These are phyloP conservation scores for Lachancea fermentati DNA, from an alignment of 805 yeast species.

Conservation along the genomic window DNA sequence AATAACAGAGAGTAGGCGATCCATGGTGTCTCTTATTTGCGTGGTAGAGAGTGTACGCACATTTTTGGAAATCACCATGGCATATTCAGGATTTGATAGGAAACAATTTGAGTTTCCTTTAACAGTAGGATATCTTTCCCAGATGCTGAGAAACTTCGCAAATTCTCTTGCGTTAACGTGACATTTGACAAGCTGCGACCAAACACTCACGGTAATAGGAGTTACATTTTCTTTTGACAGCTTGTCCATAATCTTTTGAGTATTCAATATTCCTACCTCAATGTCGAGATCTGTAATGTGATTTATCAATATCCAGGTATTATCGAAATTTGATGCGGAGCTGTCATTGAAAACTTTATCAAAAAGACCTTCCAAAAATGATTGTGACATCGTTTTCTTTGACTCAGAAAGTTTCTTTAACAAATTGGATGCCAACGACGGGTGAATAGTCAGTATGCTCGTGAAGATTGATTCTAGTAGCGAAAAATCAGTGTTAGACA, in stretches of 20 bases:
- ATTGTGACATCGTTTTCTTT: constrained; percentile 49
- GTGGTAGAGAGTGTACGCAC: constrained; percentile 41
- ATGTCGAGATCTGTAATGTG: constrained; percentile 49
- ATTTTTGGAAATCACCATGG: constrained; percentile 36
- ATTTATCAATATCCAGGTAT: constrained; percentile 41
- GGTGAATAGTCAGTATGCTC: constrained; percentile 36
- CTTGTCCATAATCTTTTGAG: constrained; percentile 16
- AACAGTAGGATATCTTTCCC: constrained; percentile 32
- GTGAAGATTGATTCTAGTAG: constrained; percentile 45
- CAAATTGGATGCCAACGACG: constrained; percentile 38
- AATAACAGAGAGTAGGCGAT: constrained; percentile 14
- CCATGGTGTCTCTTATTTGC: constrained; percentile 35
- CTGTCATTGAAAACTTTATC: constrained; percentile 9
- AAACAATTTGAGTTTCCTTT: constrained; percentile 11
- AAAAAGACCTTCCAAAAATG: constrained; percentile 38
- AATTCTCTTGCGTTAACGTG: constrained; percentile 56
- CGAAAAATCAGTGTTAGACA: constrained; percentile 22
- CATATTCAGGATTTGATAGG: constrained; percentile 27
- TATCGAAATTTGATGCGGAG: constrained; percentile 1
- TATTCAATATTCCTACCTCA: constrained; percentile 48
- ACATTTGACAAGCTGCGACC: constrained; percentile 38
- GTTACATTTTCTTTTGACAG: constrained; percentile 10
- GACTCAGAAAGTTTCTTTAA: constrained; percentile 43
- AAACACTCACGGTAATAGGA: constrained; percentile 13
- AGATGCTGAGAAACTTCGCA: constrained; percentile 41